Base-by-base conservation (phyloP, 305 asterid genomes). In the Solanum hybrid region DNA sequence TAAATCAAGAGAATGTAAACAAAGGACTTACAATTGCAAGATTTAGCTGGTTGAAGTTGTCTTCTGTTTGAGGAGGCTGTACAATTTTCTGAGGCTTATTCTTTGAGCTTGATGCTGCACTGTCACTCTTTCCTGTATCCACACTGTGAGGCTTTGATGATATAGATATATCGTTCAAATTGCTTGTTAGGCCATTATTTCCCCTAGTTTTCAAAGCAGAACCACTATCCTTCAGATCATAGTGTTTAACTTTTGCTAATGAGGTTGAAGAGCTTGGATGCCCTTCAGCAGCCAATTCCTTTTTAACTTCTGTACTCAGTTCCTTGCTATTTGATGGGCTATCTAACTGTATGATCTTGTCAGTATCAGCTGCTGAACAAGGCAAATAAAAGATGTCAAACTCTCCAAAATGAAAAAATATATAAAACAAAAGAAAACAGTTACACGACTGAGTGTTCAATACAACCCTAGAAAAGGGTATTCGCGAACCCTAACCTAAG, bases 21-120 rank as follows among this genome's bases (percentile, higher is more conserved):
- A 9, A 82, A 71, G 85, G 39, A 91, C 96, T 93, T 95, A 98
- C 99, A 89, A 98, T 94, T 84, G 99, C 99, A 88, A 98, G 98
- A 95, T 97, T 98, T 73, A 98, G 95, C 89, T 98, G 99, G 89
- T 93, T 94, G 93, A 93, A 90, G 91, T 88, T 93, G 79, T 92
- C 95, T 91, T 95, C 95, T 77, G 75, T 79, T 88, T 92, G 93
- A 89, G 92, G 93, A 36, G 95, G 96, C 89, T 92, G 94, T 97
- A 94, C 95, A 98, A 97, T 94, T 88, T 92, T 89, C 95, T 95
- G 98, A 31, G 97, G 98, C 91, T 90, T 94, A 91, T 93, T 96
- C 85, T 93, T 93, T 82, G 95, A 89, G 83, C 85, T 69, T 76
- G 96, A 90, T 90, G 92, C 64, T 79, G 93, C 91, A 90, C 91